Conservation (phyloP, 2,329 filamentous ascomycete genomes). For the Cercospora sesami region DNA sequence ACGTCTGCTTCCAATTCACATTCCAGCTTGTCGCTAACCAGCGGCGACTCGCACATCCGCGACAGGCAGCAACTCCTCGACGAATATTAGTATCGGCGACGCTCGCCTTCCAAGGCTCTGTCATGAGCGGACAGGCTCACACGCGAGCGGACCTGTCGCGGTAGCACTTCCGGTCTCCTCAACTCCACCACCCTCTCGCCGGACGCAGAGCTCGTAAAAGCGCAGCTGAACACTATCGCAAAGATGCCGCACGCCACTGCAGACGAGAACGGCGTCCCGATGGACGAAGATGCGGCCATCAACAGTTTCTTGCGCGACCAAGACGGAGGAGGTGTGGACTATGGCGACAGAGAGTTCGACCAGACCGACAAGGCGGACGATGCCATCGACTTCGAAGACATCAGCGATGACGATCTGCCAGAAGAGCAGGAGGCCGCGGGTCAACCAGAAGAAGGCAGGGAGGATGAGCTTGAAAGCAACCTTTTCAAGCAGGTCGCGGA, state of each 20-base stretch:
- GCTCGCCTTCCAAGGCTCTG: background rate
- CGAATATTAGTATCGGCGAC: background rate
- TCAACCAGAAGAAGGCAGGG: conserved; percentile 26
- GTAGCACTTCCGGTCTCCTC: background rate
- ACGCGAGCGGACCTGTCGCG: conserved; percentile 7
- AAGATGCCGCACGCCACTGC: conserved; percentile 44
- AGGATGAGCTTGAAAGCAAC: conserved; percentile 18
- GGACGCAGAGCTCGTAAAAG: background rate
- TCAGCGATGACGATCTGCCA: conserved; percentile 86
- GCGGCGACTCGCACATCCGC: background rate
- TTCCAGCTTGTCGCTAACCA: background rate
- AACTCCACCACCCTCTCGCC: background rate
- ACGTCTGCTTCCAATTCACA: background rate
- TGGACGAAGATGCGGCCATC: conserved; percentile 36
- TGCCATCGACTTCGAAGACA: conserved; percentile 86
- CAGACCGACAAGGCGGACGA: conserved; percentile 81
- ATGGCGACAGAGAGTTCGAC: conserved; percentile 42
- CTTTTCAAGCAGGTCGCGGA: conserved; percentile 15
- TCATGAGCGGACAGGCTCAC: conserved; percentile 14
- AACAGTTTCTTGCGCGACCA: conserved; percentile 33
- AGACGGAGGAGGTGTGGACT: conserved; percentile 28
- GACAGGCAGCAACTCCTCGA: background rate
- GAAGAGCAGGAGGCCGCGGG: conserved; percentile 64
- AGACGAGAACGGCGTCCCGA: conserved; percentile 22
- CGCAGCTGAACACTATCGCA: background rate